These are phyloP conservation scores for Cichorium intybus DNA, from an alignment of 140 eudicot species.

Conservation along the genomic window DNA sequence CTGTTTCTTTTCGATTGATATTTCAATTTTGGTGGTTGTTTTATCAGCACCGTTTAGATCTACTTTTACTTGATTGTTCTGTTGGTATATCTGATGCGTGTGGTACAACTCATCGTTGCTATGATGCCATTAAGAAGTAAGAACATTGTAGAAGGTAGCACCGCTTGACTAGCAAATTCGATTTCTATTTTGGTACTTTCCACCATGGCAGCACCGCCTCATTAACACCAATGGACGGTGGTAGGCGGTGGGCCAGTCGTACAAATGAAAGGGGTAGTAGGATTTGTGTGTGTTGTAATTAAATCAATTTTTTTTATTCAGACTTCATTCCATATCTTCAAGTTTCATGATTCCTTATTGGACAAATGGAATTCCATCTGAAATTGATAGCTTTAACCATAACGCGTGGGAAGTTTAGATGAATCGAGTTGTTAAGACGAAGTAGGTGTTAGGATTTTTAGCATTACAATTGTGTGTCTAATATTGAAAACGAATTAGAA, in stretches of 20 bases:
- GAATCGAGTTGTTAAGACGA: no score
- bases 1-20: neutral
- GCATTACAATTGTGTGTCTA: no score
- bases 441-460: no score
- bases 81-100: conserved; percentile 5
- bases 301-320: neutral
- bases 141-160: conserved; percentile 15
- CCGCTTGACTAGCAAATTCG: neutral
- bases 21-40: neutral
- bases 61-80: conserved; percentile 5
- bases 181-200: neutral
- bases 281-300: neutral
- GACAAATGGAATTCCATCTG: neutral
- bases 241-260: neutral
- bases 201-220: neutral
- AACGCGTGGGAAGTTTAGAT: no score
- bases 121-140: conserved; percentile 1
- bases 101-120: conserved; percentile 19
- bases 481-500: no score
- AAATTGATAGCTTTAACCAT: neutral
- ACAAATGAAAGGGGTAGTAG: neutral
- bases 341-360: neutral
- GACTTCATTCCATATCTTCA: neutral
- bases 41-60: conserved; percentile 16
- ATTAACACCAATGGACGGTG: no score